A percentile compares a stretch with the other conserved stretches of the same genome.
Conservation (phyloP, 768 basidiomycete genomes). For the Mycena albidolilacea region DNA sequence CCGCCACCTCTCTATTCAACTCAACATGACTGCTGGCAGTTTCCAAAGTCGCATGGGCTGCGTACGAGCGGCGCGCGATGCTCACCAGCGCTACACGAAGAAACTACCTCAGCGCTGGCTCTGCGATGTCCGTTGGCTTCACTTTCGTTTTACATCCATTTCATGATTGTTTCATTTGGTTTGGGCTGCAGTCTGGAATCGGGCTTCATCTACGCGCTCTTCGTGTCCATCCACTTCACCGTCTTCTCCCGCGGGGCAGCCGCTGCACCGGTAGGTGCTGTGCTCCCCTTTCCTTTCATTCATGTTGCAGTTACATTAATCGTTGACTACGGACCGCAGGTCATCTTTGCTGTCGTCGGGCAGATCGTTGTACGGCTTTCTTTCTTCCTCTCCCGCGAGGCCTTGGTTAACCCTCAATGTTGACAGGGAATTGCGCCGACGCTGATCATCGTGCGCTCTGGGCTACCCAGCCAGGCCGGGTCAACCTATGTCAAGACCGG, state of each 20-base stretch:
- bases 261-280: not conserved
- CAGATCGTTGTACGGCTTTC: conserved; percentile 29
- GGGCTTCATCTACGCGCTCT: conserved; percentile 20
- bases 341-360: conserved; percentile 22
- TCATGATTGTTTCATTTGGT: not conserved
- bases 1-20: too few relatives aligned
- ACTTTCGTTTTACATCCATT: not conserved
- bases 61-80: conserved; percentile 13
- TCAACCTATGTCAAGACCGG: not conserved
- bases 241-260: not conserved
- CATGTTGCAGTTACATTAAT: too few relatives aligned
- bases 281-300: not conserved
- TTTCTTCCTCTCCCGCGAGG: not conserved
- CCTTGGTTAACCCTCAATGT: too few relatives aligned
- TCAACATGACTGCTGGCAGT: not conserved
- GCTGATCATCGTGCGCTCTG: conserved; percentile 22
- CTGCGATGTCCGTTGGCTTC: conserved; percentile 20
- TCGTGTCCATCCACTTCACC: conserved; percentile 28
- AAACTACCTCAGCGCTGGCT: conserved; percentile 20
- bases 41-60: conserved; percentile 17
- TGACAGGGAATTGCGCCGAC: conserved; percentile 31
- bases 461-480: not conserved
- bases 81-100: not conserved
- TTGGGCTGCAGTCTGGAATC: conserved; percentile 20
- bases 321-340: not conserved